Base-by-base conservation (phyloP, 2,329 filamentous ascomycete species). In the Penicillium palitans region DNA sequence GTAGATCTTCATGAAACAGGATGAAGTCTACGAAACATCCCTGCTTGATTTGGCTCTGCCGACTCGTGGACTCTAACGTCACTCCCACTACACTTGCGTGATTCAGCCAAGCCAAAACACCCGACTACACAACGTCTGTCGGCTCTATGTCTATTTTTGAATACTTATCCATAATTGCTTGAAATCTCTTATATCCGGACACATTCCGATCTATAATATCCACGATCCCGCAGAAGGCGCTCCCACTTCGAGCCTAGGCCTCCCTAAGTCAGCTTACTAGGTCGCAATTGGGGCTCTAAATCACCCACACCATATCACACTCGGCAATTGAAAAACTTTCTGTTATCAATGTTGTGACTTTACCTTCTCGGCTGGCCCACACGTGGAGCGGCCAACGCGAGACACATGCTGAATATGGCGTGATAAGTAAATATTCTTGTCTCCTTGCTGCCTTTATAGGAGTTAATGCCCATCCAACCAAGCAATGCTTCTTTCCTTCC, bases 61-160 rank as follows among this genome's bases (percentile, higher is more conserved):
- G 8, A 67, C 57, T 63, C 42, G 59, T 47, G 19, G 46, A 45
- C 31, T 57, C 57, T 63, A 63, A 67, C 68, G 68, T 69, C 68
- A 70, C 55, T 61, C 48, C 37, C 21, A 48, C 52, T 37, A 9
- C 42, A 53, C 46, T 70, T 66, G 68, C 68, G 68, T 70, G 68
- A 67, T 68, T 40, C 40, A 39, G 58, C 53, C 62, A 60, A 60
- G 52, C 24, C 35, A 13, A 27, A 13, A 27, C 24, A 27, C 9
- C 19, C n/a, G 21, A 52, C 37, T 39, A 37, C 19, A 41, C 46
- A n/a, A 31, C 12, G n/a, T 4, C 8, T 5, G 6, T 29, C 27
- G 41, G 33, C 31, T 52, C 24, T 51, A 19, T 8, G 29, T 17
- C 19, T 50, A 12, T n/a, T 57, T 15, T 24, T 17, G 21, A 46